Evolutionary conservation across 768 basidiomycete genomes (phyloP).

Genomic region (Lactarius psammicola): DNA sequence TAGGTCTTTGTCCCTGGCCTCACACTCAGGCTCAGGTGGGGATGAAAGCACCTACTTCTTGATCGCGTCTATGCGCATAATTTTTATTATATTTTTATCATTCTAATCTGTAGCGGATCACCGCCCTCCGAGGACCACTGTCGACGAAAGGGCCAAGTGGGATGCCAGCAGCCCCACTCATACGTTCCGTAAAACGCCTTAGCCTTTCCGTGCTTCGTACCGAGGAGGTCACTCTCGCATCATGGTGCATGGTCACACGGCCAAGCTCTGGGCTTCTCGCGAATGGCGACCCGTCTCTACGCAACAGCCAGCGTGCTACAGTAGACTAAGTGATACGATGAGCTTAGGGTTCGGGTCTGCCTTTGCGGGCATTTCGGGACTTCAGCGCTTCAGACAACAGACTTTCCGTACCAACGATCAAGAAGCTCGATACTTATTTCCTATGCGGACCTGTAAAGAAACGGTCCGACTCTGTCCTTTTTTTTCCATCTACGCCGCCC

Average conservation of each 20-base stretch:
- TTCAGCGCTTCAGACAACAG: background rate
- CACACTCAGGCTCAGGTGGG: background rate
- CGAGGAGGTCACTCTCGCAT: background rate
- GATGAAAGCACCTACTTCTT: background rate
- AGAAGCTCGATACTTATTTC: background rate
- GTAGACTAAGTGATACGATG: background rate
- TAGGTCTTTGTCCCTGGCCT: background rate
- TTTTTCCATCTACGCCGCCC: background rate
- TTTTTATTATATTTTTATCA: background rate
- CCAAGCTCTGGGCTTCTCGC: background rate
- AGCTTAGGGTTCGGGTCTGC: background rate
- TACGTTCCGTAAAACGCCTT: background rate
- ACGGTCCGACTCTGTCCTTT: background rate
- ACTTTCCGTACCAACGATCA: background rate
- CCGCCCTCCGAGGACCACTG: background rate
- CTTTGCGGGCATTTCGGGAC: background rate
- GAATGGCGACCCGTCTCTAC: background rate
- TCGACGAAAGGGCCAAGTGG: background rate
- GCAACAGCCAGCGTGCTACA: background rate
- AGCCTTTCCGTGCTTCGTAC: background rate
- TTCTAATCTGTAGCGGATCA: background rate
- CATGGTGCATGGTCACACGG: background rate
- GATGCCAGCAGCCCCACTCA: background rate
- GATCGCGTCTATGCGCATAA: background rate
- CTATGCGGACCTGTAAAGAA: background rate